Evolutionary conservation across 192 early-diverging fungal species (phyloP).

Genomic region (Hyaloraphidium curvatum): DNA sequence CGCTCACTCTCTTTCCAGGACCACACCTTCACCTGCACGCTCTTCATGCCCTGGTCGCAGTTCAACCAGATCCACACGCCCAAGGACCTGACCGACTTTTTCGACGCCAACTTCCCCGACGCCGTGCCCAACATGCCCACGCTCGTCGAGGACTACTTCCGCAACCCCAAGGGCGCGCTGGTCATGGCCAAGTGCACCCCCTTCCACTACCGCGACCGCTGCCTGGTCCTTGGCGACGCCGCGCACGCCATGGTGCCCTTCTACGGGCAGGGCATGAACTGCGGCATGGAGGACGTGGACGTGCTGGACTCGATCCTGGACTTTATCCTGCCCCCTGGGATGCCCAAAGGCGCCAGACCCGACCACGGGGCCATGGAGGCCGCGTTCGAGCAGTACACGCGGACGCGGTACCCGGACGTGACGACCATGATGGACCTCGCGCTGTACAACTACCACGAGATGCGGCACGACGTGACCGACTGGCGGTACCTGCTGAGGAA

Average conservation of each 20-base stretch:
- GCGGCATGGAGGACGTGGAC: slow-evolving; percentile 85
- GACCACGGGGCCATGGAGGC: slow-evolving; percentile 17
- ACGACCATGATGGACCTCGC: slow-evolving; percentile 84
- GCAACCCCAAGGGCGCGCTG: slow-evolving; percentile 66
- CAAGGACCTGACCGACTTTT: slow-evolving; percentile 44
- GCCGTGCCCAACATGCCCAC: slow-evolving; percentile 50
- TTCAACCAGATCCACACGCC: slow-evolving; percentile 51
- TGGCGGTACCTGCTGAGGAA: slow-evolving; percentile 57
- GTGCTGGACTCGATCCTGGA: slow-evolving; percentile 38
- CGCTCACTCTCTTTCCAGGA: slow-evolving; percentile 24
- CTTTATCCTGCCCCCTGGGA: slow-evolving; percentile 13
- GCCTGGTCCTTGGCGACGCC: slow-evolving; percentile 78
- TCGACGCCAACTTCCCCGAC: slow-evolving; percentile 55
- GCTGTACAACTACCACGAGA: slow-evolving; percentile 83
- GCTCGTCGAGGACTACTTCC: slow-evolving; percentile 56
- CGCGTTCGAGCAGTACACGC: slow-evolving; percentile 58
- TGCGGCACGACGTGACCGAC: slow-evolving; percentile 65
- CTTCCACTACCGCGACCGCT: slow-evolving; percentile 58
- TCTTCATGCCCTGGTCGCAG: slow-evolving; percentile 83
- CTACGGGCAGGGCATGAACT: slow-evolving; percentile 97
- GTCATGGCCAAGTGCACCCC: slow-evolving; percentile 67
- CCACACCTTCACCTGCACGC: slow-evolving; percentile 83
- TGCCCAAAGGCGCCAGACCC: too few species aligned
- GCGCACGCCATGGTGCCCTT: slow-evolving; percentile 98
- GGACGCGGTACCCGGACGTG: slow-evolving; percentile 45